Evolutionary conservation across 768 basidiomycete genomes (phyloP).

Genomic region (Boletus rex-veris): DNA sequence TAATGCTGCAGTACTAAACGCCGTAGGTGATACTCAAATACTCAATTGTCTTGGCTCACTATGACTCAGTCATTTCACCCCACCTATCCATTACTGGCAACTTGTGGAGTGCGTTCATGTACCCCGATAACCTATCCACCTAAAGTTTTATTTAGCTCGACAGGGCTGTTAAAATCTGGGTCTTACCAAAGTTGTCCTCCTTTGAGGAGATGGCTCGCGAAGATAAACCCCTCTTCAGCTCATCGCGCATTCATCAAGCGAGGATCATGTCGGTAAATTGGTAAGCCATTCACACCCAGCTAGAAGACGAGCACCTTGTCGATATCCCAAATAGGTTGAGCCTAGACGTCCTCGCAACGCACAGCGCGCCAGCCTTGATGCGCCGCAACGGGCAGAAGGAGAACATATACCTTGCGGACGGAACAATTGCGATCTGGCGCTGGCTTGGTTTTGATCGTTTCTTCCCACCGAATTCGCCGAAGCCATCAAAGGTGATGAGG

Average conservation of each 20-base stretch:
- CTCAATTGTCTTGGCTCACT: background rate
- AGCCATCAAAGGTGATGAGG: constrained; percentile 40
- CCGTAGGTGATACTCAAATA: constrained; percentile 39
- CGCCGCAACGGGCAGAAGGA: constrained; percentile 24
- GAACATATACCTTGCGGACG: constrained; percentile 37
- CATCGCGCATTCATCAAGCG: constrained; percentile 60
- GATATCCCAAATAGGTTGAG: constrained; percentile 43
- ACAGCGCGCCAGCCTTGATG: constrained; percentile 53
- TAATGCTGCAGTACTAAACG: constrained; percentile 60
- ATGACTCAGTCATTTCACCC: constrained; percentile 62
- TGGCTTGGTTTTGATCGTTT: constrained; percentile 68
- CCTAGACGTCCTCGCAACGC: constrained; percentile 51
- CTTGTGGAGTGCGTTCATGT: constrained; percentile 59
- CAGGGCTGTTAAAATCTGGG: constrained; percentile 74
- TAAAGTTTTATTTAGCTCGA: constrained; percentile 50
- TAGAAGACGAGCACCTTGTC: background rate
- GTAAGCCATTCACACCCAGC: constrained; percentile 30
- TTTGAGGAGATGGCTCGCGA: constrained; percentile 47
- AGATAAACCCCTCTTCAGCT: constrained; percentile 77
- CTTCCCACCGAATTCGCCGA: constrained; percentile 45
- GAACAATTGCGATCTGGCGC: constrained; percentile 58
- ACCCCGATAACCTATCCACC: background rate
- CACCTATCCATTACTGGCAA: constrained; percentile 61
- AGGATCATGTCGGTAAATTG: constrained; percentile 62
- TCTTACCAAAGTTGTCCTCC: constrained; percentile 40